Evolutionary conservation across 2,329 filamentous ascomycete genomes (phyloP), one percentile per base, ranked within the genome.

Genomic region (Neophaeococcomyces mojaviensis): DNA sequence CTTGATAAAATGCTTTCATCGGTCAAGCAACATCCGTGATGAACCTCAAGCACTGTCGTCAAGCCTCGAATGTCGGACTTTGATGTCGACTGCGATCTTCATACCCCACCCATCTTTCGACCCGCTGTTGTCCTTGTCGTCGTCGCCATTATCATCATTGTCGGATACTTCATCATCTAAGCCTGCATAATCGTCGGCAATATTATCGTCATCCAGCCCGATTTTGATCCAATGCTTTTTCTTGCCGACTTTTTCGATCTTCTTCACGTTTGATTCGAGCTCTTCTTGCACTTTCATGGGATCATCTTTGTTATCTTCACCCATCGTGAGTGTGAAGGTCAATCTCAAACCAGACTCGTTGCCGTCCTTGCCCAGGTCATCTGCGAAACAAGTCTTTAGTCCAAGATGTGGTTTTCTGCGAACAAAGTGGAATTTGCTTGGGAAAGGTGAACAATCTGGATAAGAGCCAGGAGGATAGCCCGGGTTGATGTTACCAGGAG

Each of bases 161-260:
- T 22, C 37, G 22, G 30, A 30, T 10, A 30, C 20, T 22, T 13
- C 19, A 19, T 16, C 8, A 26, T 22, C 37, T 2, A 9, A 20
- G 16, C 12, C 22, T 20, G 28, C 19, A 19, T 3, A 22, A 28
- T 39, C 35, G 16, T 19, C 19, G 4, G 37, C 43, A 16, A 32
- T 3, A 16, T 28, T 32, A 28, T 47, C 39, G 16, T 40, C 19
- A 8, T 37, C 38, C 2, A n/a, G n/a, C 15, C 36, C 32, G 18
- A 18, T 28, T 22, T 40, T 62, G 24, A 68, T 61, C 70, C 76
- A 80, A 48, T 76, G 69, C 66, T 80, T 81, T 61, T 69, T 73
- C 66, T 81, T 81, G 0, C 78, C 78, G 5, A 73, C 65, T 61
- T 79, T 80, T 51, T 74, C 68, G 28, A 58, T 66, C 59, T 33